Conservation (phyloP, 345 rosid species). For the Eucalyptus shirleyi region DNA sequence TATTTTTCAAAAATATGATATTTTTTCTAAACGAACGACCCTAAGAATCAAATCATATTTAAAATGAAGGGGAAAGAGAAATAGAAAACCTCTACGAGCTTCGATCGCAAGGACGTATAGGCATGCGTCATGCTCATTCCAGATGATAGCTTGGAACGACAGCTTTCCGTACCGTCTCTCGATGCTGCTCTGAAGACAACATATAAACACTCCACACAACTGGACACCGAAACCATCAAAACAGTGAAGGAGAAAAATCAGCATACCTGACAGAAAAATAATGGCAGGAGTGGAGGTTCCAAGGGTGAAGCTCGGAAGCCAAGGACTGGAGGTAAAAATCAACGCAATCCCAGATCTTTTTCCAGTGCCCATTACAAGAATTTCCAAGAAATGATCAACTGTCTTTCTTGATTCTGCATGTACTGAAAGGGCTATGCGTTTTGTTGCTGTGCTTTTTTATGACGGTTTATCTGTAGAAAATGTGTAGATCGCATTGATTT, state of each 20-base stretch:
- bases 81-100: neutral
- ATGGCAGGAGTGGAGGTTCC: constrained; percentile 8
- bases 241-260: neutral
- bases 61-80: neutral
- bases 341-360: neutral
- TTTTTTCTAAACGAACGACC: too few relatives aligned
- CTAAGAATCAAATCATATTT: too few relatives aligned
- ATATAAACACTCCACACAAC: neutral
- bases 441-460: neutral
- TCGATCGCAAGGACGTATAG: neutral
- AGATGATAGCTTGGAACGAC: neutral
- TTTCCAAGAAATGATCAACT: neutral
- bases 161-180: neutral
- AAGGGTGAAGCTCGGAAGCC: constrained; percentile 27
- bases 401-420: neutral
- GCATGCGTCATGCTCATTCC: neutral
- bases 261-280: neutral
- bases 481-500: neutral
- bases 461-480: neutral
- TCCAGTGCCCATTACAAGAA: neutral
- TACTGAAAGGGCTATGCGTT: neutral
- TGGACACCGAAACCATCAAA: neutral
- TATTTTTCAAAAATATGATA: too few relatives aligned
- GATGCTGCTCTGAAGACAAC: neutral
- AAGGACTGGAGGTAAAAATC: constrained; percentile 23